These are phyloP conservation scores for Tolypocladium endophyticum DNA, from an alignment of 2,329 filamentous ascomycete genomes.

Conservation along the genomic window DNA sequence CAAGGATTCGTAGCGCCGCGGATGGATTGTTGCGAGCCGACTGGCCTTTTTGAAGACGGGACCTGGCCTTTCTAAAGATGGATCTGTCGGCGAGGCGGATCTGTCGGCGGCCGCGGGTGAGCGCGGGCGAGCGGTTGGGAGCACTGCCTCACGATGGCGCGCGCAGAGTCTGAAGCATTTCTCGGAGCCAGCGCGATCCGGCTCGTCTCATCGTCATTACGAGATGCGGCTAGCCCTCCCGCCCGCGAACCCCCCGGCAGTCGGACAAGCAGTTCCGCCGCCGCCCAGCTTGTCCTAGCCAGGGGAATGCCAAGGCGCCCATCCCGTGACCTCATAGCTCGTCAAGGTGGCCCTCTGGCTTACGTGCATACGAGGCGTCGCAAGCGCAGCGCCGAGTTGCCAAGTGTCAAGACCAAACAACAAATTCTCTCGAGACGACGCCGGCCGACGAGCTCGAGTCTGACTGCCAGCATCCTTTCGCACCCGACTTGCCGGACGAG, in stretches of 20 bases:
- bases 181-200: conserved; percentile 13
- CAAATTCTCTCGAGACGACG: background rate
- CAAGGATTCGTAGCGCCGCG: background rate
- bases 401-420: background rate
- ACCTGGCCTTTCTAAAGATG: no score
- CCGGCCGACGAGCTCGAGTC: background rate
- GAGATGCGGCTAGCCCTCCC: background rate
- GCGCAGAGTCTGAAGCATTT: background rate
- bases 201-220: conserved; percentile 12
- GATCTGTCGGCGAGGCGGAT: no score
- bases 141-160: background rate
- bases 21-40: background rate
- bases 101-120: no score
- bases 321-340: background rate
- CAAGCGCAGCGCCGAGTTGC: background rate
- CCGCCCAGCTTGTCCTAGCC: background rate
- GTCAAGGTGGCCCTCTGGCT: background rate
- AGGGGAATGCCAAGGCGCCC: background rate
- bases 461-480: background rate
- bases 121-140: no score
- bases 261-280: conserved; percentile 10
- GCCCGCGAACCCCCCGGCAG: background rate
- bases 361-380: background rate
- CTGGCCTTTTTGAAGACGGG: background rate
- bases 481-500: background rate